Base-by-base conservation (phyloP, 768 basidiomycete species). In the Hebeloma cylindrosporum region DNA sequence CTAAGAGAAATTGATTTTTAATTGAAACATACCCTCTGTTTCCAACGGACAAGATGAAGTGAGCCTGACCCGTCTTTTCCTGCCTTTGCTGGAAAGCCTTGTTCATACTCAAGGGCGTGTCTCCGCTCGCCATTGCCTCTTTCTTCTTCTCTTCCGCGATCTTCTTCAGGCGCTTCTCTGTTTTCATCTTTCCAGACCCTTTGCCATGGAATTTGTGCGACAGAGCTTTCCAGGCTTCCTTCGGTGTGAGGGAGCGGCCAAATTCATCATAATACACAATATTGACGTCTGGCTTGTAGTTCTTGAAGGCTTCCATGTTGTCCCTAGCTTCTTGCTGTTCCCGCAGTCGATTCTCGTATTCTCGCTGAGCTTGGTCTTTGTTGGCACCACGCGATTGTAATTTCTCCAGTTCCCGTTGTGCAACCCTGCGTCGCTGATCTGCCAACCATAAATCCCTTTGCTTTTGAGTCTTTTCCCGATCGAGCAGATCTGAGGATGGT, bases 131-230 rank as follows among this genome's bases (percentile, higher is more conserved):
- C 93, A 97, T 97, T 7, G 93, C 88, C 47, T 82, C 81, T 61
- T 92, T 79, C 74, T 96, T 97, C 65, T 87, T 82, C 72, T 99
- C 96, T 58, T 98, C 94, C n/a, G 85, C 89, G 52, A 98, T 97
- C 73, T 88, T 93, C 79, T 94, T 93, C 53, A 97, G 60, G 49
- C 92, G 78, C 65, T 97, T 97, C 74, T 97, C 95, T 17, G 87
- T 93, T 78, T 98, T 98, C 81, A 88, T 90, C 71, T 86, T 89
- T 8, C 96, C 96, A 1, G 89, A 90, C 2, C 92, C 92, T 66
- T 98, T 97, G 26, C 96, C 96, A 56, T 99, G 96, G 81, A 99
- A 98, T 61, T 91, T 89, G 64, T 99, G 96, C 32, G 90, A 93
- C 31, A 99, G 71, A 13, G 93, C 91, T 70, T 97, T 97, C 94